Evolutionary conservation across 768 basidiomycete genomes (phyloP), one percentile per base, ranked within the genome.

Genomic region (Pholiota conissans): DNA sequence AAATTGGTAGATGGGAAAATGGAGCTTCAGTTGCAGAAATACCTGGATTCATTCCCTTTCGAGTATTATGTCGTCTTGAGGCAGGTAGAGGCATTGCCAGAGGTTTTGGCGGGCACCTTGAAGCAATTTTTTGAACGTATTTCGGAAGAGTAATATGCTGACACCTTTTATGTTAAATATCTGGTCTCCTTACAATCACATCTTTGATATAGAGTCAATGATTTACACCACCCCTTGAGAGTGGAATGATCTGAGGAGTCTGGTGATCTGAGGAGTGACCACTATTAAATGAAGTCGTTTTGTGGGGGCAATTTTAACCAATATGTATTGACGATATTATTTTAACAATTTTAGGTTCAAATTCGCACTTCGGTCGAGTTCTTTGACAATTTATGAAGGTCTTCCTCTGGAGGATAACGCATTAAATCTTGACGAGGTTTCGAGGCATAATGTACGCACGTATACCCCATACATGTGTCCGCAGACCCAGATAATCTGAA

Each of bases 11-110:
- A 85, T 60, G 93, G 93, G 7, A 77, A 79, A 53, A 89, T 94
- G 87, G 91, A 97, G 71, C 74, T 99, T 57, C 84, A 91, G 67
- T 82, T 96, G 74, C 81, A 89, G 65, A 84, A 93, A 48, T 98
- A 99, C 70, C 74, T 98, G 63, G 96, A 98, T 68, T 87, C 93
- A 3, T 98, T 98, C 82, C 97, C 97, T 0, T 98, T 98, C 74
- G 93, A 98, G 74, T 96, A 95, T 67, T 98, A 94, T 63, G 89
- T 98, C 48, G 87, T 99, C n/a, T 71, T 99, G 50, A 78, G 95
- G 58, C 84, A 90, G 62, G 93, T 96, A 42, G 94, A 96, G 71
- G 87, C 93, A 16, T 74, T 99, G 34, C 96, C 97, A 3, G 91
- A 95, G 55, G 92, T 97, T 11, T 74, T 99, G 62, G 82, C 91